Evolutionary conservation across 164 flowering plant species (phyloP).

Genomic region (Liquidambar formosana): DNA sequence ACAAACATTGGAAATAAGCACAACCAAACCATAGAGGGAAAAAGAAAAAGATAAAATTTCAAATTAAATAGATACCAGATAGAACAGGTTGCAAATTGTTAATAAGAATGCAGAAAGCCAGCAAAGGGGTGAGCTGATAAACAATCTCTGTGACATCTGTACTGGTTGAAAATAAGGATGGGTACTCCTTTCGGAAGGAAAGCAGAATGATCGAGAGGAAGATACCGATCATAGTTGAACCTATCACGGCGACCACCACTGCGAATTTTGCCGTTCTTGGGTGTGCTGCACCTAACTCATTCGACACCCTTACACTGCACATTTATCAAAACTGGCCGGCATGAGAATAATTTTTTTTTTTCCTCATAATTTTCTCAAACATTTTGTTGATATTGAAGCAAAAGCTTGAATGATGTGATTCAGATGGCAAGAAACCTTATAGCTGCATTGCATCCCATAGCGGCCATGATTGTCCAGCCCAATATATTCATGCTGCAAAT

Average conservation of each 20-base stretch:
- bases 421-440: conserved; percentile 48
- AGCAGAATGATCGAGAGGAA: conserved; percentile 37
- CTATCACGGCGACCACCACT: conserved; percentile 45
- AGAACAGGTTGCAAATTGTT: conserved; percentile 65
- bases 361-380: too few relatives aligned
- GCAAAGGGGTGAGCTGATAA: conserved; percentile 46
- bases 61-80: conserved; percentile 37
- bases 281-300: conserved; percentile 70
- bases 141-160: conserved; percentile 37
- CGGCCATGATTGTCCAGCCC: conserved; percentile 79
- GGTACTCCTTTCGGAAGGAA: conserved; percentile 31
- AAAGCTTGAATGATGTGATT: too few relatives aligned
- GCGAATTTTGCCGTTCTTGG: conserved; percentile 71
- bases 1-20: too few relatives aligned
- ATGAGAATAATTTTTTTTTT: too few relatives aligned
- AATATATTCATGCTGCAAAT: conserved; percentile 61
- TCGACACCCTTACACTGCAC: conserved; percentile 72
- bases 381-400: too few relatives aligned
- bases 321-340: neutral
- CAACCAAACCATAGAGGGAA: too few relatives aligned
- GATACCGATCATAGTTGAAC: conserved; percentile 45
- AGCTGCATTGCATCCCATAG: conserved; percentile 76
- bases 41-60: neutral
- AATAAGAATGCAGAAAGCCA: conserved; percentile 47
- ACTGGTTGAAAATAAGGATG: conserved; percentile 43